phyloP scores from a whole-genome alignment of 805 yeast genomes.

The Cyberlindnera japonica region DNA sequence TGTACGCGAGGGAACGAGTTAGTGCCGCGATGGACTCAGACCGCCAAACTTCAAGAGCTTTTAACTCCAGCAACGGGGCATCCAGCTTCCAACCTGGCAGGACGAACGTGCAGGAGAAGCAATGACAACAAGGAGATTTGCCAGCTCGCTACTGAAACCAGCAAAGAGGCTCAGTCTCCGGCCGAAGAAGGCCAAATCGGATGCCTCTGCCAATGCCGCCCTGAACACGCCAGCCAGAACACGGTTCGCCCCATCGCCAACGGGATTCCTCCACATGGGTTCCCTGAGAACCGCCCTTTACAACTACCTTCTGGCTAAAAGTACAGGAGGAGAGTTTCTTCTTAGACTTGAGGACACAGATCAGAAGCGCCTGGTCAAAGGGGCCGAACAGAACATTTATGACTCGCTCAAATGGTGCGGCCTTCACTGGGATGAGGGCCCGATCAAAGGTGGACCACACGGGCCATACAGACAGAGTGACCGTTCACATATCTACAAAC shows the following conservation, averaged over 20 bases:
- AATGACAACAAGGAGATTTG: conserved; percentile 1
- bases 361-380: conserved; percentile 67
- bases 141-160: conserved; percentile 16
- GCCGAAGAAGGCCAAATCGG: conserved; percentile 32
- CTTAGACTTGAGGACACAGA: conserved; percentile 93
- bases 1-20: background rate
- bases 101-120: background rate
- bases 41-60: no score
- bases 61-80: background rate
- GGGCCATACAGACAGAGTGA: conserved; percentile 90
- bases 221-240: conserved; percentile 60
- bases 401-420: conserved; percentile 77
- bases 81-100: background rate
- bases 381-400: conserved; percentile 80
- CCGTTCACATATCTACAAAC: conserved; percentile 58
- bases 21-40: no score
- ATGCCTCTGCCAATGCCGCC: conserved; percentile 20
- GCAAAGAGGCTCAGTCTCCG: conserved; percentile 12
- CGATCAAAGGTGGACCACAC: conserved; percentile 37
- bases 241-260: conserved; percentile 97
- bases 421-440: conserved; percentile 78
- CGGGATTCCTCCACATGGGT: conserved; percentile 92
- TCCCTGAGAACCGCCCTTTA: conserved; percentile 90
- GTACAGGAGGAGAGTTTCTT: conserved; percentile 76
- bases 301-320: conserved; percentile 76